phyloP scores from a whole-genome alignment of 177 flowering plant species.

The Vitis hybrid region DNA sequence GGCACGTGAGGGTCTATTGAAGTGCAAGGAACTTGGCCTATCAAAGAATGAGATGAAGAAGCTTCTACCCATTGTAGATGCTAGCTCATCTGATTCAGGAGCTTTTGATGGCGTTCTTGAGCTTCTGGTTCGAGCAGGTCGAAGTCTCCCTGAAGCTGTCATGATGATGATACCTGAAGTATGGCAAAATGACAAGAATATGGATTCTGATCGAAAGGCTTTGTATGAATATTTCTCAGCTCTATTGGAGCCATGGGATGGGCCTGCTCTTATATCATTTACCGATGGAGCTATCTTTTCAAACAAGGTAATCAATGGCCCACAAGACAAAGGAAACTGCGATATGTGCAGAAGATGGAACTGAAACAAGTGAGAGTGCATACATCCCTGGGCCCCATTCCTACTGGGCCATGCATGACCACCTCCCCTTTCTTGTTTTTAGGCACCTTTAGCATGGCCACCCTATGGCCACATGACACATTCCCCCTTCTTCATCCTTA shows the following conservation, averaged over 20 bases:
- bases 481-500: too few relatives aligned
- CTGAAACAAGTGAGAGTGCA: too few relatives aligned
- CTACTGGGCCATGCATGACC: too few relatives aligned
- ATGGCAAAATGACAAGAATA: constrained; percentile 98
- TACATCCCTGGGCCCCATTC: too few relatives aligned
- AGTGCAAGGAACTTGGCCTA: constrained; percentile 87
- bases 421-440: too few relatives aligned
- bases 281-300: too few relatives aligned
- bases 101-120: constrained; percentile 99
- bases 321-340: too few relatives aligned
- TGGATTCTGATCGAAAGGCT: constrained; percentile 87
- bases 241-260: constrained; percentile 99
- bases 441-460: too few relatives aligned
- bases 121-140: constrained; percentile 90
- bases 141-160: constrained; percentile 98
- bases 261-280: constrained; percentile 96
- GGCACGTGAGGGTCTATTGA: constrained; percentile 95
- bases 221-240: constrained; percentile 93
- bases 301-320: too few relatives aligned
- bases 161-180: constrained; percentile 99
- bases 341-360: too few relatives aligned
- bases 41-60: constrained; percentile 85
- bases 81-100: constrained; percentile 97
- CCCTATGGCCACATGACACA: too few relatives aligned
- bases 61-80: constrained; percentile 96